These are phyloP conservation scores for Solanum clarkiae DNA, from an alignment of 257 asterid genomes.

Conservation along the genomic window DNA sequence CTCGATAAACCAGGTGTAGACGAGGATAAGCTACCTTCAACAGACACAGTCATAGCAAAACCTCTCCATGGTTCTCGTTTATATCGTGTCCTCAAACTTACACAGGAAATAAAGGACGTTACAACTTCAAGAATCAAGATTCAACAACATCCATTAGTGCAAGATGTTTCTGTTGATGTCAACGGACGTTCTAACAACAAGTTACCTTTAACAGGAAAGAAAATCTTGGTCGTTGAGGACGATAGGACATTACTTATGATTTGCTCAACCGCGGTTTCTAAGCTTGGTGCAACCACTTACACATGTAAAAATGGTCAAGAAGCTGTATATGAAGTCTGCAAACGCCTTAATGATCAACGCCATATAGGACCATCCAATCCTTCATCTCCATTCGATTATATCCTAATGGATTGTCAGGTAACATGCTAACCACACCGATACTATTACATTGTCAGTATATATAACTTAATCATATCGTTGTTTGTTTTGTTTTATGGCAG, in stretches of 20 bases:
- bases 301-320: slow-evolving; percentile 46
- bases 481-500: slow-evolving; percentile 10
- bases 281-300: slow-evolving; percentile 35
- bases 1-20: slow-evolving; percentile 25
- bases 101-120: not conserved
- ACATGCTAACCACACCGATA: not conserved
- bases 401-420: slow-evolving; percentile 88
- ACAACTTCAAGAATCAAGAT: not conserved
- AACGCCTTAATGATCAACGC: slow-evolving; percentile 1
- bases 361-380: not conserved
- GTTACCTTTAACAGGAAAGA: slow-evolving; percentile 40
- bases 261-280: slow-evolving; percentile 22
- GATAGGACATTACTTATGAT: slow-evolving; percentile 18
- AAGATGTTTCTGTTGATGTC: not conserved
- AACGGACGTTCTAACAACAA: not conserved
- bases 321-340: slow-evolving; percentile 31
- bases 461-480: not conserved
- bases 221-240: slow-evolving; percentile 54
- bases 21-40: slow-evolving; percentile 31
- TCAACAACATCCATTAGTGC: not conserved
- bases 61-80: slow-evolving; percentile 81
- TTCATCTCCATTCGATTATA: slow-evolving; percentile 38
- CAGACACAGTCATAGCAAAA: slow-evolving; percentile 39
- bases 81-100: slow-evolving; percentile 6
- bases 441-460: not conserved